These are phyloP conservation scores for Cucurbita pepo DNA, from an alignment of 306 rosid genomes.

Conservation along the genomic window DNA sequence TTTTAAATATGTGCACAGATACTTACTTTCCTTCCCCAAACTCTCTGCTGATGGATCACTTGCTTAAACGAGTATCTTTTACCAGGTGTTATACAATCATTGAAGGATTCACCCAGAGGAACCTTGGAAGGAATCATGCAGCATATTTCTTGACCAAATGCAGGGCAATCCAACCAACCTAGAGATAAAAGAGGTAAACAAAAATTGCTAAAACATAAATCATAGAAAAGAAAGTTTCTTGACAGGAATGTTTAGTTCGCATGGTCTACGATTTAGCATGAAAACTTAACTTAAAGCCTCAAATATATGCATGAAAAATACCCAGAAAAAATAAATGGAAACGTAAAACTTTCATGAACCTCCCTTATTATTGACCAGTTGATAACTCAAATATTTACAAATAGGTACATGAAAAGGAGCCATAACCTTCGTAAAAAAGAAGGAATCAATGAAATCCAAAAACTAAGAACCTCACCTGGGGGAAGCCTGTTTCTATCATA, in stretches of 20 bases:
- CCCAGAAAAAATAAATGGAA: neutral
- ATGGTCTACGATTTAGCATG: neutral
- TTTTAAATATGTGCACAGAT: neutral
- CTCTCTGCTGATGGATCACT: constrained; percentile 91
- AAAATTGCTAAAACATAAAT: neutral
- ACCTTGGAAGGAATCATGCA: constrained; percentile 95
- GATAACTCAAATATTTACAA: neutral
- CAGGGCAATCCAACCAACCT: constrained; percentile 98
- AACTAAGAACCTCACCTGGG: constrained; percentile 47
- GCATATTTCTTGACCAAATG: constrained; percentile 65
- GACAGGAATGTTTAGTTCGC: neutral
- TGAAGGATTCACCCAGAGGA: constrained; percentile 78
- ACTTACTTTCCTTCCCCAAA: constrained; percentile 78
- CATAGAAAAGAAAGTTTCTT: neutral
- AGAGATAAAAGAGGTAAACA: constrained; percentile 7
- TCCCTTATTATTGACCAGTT: neutral
- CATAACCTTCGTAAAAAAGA: neutral
- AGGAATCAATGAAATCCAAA: neutral
- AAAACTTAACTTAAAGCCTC: neutral
- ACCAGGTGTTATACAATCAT: constrained; percentile 72
- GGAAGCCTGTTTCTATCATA: constrained; percentile 70
- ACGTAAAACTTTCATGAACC: neutral
- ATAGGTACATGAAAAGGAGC: neutral
- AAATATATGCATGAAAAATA: neutral
- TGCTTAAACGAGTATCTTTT: constrained; percentile 98